A percentile compares a stretch with the other conserved stretches of the same genome.
phyloP scores from a whole-genome alignment of 2,329 filamentous ascomycete genomes.

The Ceratocystis cacaofunesta region DNA sequence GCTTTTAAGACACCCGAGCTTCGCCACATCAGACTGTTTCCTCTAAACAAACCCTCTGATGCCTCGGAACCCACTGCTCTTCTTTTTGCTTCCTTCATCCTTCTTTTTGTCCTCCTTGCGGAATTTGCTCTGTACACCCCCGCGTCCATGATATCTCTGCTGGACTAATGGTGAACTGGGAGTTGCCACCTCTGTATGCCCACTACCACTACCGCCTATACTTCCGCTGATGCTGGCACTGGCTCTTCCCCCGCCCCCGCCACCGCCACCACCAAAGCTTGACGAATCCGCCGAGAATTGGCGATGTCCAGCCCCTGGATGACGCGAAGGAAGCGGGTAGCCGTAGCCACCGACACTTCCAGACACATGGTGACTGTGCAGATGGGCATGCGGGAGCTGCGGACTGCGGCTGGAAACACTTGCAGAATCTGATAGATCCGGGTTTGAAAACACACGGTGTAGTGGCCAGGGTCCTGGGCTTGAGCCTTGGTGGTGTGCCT shows the following conservation, averaged over 20 bases:
- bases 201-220: constrained; percentile 35
- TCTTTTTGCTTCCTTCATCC: constrained; percentile 27
- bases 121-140: constrained; percentile 12
- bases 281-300: neutral
- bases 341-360: neutral
- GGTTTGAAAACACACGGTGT: constrained; percentile 31
- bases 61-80: constrained; percentile 23
- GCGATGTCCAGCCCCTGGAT: constrained; percentile 11
- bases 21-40: neutral
- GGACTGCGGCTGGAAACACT: constrained; percentile 16
- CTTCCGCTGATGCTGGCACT: constrained; percentile 21
- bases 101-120: constrained; percentile 33
- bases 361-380: neutral
- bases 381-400: neutral
- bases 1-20: neutral
- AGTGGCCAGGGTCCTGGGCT: constrained; percentile 24
- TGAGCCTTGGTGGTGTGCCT: constrained; percentile 19
- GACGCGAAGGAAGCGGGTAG: neutral
- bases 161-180: constrained; percentile 16
- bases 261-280: neutral
- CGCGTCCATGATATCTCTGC: constrained; percentile 16
- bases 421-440: constrained; percentile 29
- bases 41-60: constrained; percentile 25
- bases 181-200: constrained; percentile 15
- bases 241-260: neutral